Percentiles rank a stretch among this genome's conserved stretches.
phyloP scores from a whole-genome alignment of 257 asterid species.

The Petrea volubilis region DNA sequence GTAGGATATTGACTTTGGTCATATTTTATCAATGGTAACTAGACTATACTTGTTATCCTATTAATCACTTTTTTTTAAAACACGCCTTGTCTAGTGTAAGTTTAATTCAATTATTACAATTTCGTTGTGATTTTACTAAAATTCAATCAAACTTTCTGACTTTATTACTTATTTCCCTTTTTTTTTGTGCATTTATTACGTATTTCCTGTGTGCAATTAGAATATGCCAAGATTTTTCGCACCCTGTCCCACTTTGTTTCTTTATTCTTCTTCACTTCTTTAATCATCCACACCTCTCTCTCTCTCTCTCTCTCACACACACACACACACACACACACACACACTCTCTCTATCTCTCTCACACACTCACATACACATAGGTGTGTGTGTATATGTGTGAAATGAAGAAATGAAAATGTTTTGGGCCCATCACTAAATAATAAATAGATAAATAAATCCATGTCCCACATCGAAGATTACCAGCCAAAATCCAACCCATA shows the following conservation, averaged over 20 bases:
- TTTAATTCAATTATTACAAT: too few species aligned
- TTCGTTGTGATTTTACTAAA: too few species aligned
- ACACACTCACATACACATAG: neutral
- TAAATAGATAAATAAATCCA: neutral
- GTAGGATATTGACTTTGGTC: too few species aligned
- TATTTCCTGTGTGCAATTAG: neutral
- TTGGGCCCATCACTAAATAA: neutral
- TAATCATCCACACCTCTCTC: too few species aligned
- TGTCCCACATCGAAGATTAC: conserved; percentile 26
- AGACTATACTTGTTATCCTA: too few species aligned
- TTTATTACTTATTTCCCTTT: too few species aligned
- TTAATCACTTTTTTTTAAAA: too few species aligned
- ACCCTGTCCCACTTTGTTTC: conserved; percentile 22
- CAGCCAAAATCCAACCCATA: conserved; percentile 36
- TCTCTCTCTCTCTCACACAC: neutral
- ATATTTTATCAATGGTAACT: too few species aligned
- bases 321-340: neutral
- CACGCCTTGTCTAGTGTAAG: too few species aligned
- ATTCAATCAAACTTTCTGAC: too few species aligned
- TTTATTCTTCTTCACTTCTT: neutral
- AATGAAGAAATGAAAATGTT: neutral
- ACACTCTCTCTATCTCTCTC: neutral
- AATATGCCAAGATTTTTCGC: conserved; percentile 30
- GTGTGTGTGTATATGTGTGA: neutral
- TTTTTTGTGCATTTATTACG: too few species aligned